Evolutionary conservation across 768 basidiomycete species (phyloP), one percentile per base, ranked within the genome.

Genomic region (Tulasnella sp.): DNA sequence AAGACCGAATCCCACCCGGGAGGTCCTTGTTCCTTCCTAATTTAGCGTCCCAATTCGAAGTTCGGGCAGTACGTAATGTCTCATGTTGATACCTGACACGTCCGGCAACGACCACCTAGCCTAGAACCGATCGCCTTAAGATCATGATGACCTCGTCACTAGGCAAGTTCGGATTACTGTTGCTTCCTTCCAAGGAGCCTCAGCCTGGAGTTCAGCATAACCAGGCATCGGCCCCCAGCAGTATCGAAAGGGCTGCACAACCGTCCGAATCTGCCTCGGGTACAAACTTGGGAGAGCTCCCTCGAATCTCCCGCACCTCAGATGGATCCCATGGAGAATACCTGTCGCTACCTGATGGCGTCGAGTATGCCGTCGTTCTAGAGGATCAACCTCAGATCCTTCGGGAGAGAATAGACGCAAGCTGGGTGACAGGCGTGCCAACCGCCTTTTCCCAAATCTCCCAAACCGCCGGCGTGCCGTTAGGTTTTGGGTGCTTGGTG

Each of bases 401-500:
- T 9, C 34, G 36, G 34, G 34, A 31, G 31, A 68, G 18, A 36
- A 2, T 85, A 40, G 88, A 90, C 74, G 86, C 88, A 79, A 87
- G 87, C 14, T 91, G 91, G 91, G 87, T 90, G 85, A 82, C 87
- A 10, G 82, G 86, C 0, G 84, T 86, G 6, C 86, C 88, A 42
- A 72, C 74, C 12, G 84, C 85, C 14, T 91, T 91, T 82, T 56
- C 75, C 18, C 62, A 82, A 2, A 81, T 90, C 14, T 81, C 88
- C 0, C 36, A 80, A 18, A 76, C 80, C 18, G 81, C 84, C 7
- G 80, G 82, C 2, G 84, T 85, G 0, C 88, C 88, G 6, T 81
- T 84, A 7, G 90, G 90, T 7, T 87, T 91, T 73, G 91, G 89
- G 14, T 90, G 90, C 56, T 87, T 91, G 2, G 88, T 89, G 0